Base-by-base conservation (phyloP, 2,329 filamentous ascomycete genomes). In the Aspergillus sp. region DNA sequence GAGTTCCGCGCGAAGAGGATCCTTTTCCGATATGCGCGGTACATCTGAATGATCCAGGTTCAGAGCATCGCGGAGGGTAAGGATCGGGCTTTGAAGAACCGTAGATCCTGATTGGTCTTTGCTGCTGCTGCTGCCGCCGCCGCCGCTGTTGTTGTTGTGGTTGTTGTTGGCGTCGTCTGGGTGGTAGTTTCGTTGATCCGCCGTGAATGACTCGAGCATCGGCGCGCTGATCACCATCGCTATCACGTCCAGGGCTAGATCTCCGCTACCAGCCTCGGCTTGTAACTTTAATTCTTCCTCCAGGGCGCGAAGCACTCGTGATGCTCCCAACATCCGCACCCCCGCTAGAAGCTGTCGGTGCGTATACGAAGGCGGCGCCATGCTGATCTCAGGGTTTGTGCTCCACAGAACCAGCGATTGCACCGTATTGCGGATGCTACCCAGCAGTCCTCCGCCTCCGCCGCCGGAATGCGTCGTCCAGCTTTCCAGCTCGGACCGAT, bases 351-450 rank as follows among this genome's bases (percentile, higher is more conserved):
- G 56, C 51, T 77, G 72, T n/a, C 72, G 71, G 52, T 78, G 76
- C 0, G 75, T 77, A 57, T 81, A 82, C 38, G 68, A 69, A 2
- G 75, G 75, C 5, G 78, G 77, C 2, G 73, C 71, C 45, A 75
- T 72, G 50, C 70, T 74, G 19, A 77, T 70, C n/a, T 70, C 69
- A 2, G 73, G 67, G 42, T 73, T 64, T 44, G 69, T 60, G 42
- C 69, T 74, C 79, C 79, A 82, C 6, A 73, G 63, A 0, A 76
- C 67, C 6, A 81, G 64, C 3, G 74, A 69, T 35, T 76, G 74
- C 41, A 81, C 68, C 0, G 71, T 74, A 45, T 67, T 71, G 33
- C 73, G 70, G 10, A 81, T 63, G 29, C 69, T 70, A 19, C 66
- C 65, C n/a, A 69, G 59, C 8, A 80, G 58, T 1, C 68, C 77